Conservation (phyloP, 2,329 filamentous ascomycete genomes). For the Scorias spongiosa region DNA sequence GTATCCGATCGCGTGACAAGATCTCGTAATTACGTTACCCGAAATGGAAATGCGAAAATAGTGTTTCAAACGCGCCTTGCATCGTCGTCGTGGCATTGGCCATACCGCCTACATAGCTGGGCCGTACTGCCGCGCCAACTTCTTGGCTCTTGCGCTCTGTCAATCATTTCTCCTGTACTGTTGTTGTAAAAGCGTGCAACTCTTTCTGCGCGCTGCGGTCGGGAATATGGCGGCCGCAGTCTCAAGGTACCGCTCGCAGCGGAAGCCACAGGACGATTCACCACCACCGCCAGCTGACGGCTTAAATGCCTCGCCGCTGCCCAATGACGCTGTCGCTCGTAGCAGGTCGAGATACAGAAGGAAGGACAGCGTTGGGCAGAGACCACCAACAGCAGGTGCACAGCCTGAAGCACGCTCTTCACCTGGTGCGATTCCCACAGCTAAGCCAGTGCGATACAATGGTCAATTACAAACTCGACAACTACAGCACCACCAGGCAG, state of each 20-base stretch:
- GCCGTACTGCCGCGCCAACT: no score
- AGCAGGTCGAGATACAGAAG: slow-evolving; percentile 19
- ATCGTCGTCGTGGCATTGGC: no score
- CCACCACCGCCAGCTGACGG: slow-evolving; percentile 7
- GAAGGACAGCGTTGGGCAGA: slow-evolving; percentile 7
- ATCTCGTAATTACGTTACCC: not conserved
- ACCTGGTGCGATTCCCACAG: no score
- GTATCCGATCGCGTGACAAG: not conserved
- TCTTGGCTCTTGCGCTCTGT: no score
- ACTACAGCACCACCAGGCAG: no score
- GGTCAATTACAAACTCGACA: no score
- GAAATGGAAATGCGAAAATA: not conserved
- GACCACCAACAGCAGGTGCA: slow-evolving; percentile 3
- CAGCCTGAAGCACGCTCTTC: not conserved
- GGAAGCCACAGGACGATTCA: slow-evolving; percentile 26
- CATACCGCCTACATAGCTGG: no score
- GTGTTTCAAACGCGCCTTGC: not conserved
- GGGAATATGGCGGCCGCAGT: slow-evolving; percentile 26
- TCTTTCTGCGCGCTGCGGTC: no score
- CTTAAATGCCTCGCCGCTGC: not conserved
- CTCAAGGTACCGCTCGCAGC: slow-evolving; percentile 44
- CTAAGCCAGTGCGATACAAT: no score
- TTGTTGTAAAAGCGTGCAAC: no score
- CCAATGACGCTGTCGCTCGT: slow-evolving; percentile 10
- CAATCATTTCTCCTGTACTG: no score